A percentile compares a stretch with the other conserved stretches of the same genome.
phyloP scores from a whole-genome alignment of 2,329 filamentous ascomycete species.

The Cordyceps fumosorosea region DNA sequence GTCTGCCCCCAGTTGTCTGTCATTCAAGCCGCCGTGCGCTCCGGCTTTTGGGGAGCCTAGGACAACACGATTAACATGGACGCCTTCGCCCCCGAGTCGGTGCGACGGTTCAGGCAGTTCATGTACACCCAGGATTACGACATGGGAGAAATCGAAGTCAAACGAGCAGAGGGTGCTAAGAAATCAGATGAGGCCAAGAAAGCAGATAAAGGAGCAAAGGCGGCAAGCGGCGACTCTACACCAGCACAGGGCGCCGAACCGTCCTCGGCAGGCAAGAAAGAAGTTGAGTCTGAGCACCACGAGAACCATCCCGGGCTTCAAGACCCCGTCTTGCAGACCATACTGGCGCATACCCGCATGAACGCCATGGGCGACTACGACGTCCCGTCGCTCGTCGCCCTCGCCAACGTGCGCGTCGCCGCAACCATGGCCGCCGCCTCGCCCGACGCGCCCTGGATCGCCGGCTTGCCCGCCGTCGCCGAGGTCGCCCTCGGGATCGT shows the following conservation, averaged over 20 bases:
- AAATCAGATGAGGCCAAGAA: no score
- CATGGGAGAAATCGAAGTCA: not conserved
- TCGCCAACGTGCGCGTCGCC: not conserved
- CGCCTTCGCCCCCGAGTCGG: not conserved
- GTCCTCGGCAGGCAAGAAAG: not conserved
- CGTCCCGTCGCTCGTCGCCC: not conserved
- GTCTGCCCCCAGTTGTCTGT: not conserved
- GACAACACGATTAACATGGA: not conserved
- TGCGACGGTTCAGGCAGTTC: not conserved
- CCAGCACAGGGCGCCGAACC: no score
- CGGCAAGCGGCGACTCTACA: no score
- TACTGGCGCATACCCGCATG: not conserved
- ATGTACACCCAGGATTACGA: not conserved
- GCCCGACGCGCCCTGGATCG: not conserved
- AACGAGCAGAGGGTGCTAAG: not conserved
- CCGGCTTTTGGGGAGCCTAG: not conserved
- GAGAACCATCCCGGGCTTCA: not conserved
- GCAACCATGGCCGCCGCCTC: not conserved
- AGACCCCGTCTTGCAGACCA: not conserved
- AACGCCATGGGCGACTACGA: not conserved
- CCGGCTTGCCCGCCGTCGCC: not conserved
- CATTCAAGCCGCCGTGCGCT: not conserved
- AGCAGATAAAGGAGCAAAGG: no score
- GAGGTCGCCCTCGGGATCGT: not conserved
- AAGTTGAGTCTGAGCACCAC: not conserved